phyloP scores from a whole-genome alignment of 257 asterid genomes.

The Fraxinus anomala region DNA sequence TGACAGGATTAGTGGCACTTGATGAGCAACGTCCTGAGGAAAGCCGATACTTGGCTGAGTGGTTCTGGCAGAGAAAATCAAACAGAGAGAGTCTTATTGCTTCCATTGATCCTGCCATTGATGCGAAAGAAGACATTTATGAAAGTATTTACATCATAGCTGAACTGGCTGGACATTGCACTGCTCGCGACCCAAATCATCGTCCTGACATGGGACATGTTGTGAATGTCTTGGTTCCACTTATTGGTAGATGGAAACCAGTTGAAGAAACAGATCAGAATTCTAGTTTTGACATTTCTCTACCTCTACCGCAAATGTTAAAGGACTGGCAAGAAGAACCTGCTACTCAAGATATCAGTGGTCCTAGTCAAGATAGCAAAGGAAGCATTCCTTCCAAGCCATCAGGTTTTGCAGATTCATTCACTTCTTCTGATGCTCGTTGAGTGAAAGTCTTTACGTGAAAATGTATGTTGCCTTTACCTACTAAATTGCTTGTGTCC shows the following conservation, averaged over 20 bases:
- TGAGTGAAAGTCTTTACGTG: constrained; percentile 19
- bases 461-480: background rate
- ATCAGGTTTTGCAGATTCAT: constrained; percentile 58
- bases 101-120: constrained; percentile 59
- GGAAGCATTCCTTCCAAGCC: constrained; percentile 71
- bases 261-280: constrained; percentile 40
- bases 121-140: constrained; percentile 43
- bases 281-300: constrained; percentile 35
- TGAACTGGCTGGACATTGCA: constrained; percentile 78
- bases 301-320: constrained; percentile 66
- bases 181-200: constrained; percentile 65
- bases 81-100: constrained; percentile 46
- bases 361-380: constrained; percentile 55
- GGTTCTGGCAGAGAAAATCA: constrained; percentile 65
- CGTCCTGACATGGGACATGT: constrained; percentile 85
- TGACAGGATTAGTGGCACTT: constrained; percentile 70
- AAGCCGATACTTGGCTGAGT: constrained; percentile 64
- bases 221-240: constrained; percentile 53
- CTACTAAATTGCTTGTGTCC: constrained; percentile 9
- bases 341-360: constrained; percentile 34
- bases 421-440: constrained; percentile 69
- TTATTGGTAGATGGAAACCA: constrained; percentile 68
- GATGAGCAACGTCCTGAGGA: constrained; percentile 73
- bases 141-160: constrained; percentile 49
- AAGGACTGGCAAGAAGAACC: constrained; percentile 70